Conservation (phyloP, 352 stramenopile species). For the Phytophthora hybrid region DNA sequence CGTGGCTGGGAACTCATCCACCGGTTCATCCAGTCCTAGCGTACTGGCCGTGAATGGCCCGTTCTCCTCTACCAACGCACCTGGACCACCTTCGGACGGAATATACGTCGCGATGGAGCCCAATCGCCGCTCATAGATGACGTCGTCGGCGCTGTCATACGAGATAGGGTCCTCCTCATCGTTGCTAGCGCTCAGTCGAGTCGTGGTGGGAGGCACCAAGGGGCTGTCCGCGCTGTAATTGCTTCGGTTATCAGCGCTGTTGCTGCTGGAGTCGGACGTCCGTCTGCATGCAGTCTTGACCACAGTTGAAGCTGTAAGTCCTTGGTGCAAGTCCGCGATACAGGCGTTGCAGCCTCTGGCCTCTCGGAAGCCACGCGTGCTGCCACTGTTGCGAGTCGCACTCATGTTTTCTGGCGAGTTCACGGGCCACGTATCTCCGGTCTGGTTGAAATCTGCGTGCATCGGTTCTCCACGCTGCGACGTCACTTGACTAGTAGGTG, state of each 20-base stretch:
- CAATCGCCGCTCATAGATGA: constrained; percentile 41
- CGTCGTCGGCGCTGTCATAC: constrained; percentile 44
- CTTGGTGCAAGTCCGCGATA: constrained; percentile 43
- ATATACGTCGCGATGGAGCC: constrained; percentile 48
- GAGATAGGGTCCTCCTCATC: constrained; percentile 38
- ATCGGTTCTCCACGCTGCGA: constrained; percentile 18
- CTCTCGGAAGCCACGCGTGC: constrained; percentile 23
- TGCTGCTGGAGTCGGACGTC: constrained; percentile 30
- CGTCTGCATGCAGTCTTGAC: constrained; percentile 18
- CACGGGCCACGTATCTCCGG: constrained; percentile 35
- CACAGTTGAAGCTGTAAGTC: constrained; percentile 31
- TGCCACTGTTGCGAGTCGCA: constrained; percentile 18
- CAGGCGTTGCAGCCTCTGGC: constrained; percentile 46
- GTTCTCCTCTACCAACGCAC: constrained; percentile 33
- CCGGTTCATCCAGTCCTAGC: constrained; percentile 31
- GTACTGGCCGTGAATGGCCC: constrained; percentile 28
- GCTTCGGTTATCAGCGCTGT: constrained; percentile 25
- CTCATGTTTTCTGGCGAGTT: constrained; percentile 13
- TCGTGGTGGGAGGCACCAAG: constrained; percentile 30
- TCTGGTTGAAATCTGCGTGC: constrained; percentile 37
- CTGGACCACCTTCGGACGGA: constrained; percentile 28
- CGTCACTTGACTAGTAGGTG: constrained; percentile 20
- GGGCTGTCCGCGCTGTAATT: constrained; percentile 27
- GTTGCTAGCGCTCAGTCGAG: constrained; percentile 28
- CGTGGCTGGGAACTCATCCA: constrained; percentile 39